Base-by-base conservation (phyloP, 345 rosid species). In the Microthlaspi erraticum region DNA sequence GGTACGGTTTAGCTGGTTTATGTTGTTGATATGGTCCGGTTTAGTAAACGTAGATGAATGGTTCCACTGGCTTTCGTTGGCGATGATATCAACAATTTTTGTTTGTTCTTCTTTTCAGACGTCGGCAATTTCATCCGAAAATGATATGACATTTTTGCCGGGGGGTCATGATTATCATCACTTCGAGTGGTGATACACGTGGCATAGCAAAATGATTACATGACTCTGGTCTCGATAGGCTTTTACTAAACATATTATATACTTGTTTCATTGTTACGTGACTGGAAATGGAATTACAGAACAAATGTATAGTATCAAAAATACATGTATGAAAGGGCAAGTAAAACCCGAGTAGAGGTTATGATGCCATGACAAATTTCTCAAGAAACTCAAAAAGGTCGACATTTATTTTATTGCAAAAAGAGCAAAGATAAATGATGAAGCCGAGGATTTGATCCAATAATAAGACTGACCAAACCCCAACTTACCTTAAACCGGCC, bases 401-500 rank as follows among this genome's bases (percentile, higher is more conserved):
- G 49, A 38, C 11, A 8, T 3, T 45, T 17, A 1, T 12, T 60
- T 12, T 12, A 49, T 59, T 39, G 20, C 18, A 57, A 58, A 36
- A 17, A 66, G 1, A 20, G 5, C 9, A n/a, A 55, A 55, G 49
- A 57, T 14, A 38, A 59, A 29, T 37, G 39, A 23, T 29, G 33
- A 38, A 59, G 66, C 33, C 8, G 14, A 50, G 50, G 52, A 26
- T 8, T 49, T 60, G 45, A 16, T 48, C 42, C 8, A 12, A 9
- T 48, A 37, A 59, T 70, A 60, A 14, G 51, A 70, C 32, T 16
- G 50, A 50, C 17, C 67, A 49, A 29, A 16, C 67, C 66, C 18
- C 33, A 48, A 70, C 66, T 60, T 60, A 70, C 34, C 51, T 45
- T 49, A 36, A 38, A 38, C 50, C 20, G 42, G 49, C 51, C 66